phyloP scores from a whole-genome alignment of 192 early-diverging fungal genomes.

The Obelidium mucronatum region DNA sequence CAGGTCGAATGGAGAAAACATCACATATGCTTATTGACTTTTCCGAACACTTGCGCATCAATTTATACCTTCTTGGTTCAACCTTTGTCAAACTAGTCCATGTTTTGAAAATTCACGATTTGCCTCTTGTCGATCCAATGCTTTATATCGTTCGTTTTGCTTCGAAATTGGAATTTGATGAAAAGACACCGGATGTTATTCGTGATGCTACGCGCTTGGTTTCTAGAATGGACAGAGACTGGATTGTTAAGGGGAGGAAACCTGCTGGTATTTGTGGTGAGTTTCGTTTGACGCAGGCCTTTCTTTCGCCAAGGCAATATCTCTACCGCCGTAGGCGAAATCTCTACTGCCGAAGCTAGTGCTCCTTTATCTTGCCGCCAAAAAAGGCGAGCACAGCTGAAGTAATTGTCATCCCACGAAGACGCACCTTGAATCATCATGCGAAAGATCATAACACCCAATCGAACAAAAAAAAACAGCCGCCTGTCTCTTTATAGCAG shows the following conservation, averaged over 20 bases:
- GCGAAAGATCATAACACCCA: no score
- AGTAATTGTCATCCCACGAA: no score
- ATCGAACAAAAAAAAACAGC: slow-evolving; percentile 13
- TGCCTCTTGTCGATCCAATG: slow-evolving; percentile 90
- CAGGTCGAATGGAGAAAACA: slow-evolving; percentile 74
- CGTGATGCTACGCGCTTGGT: slow-evolving; percentile 83
- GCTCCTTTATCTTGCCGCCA: no score
- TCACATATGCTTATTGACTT: slow-evolving; percentile 97
- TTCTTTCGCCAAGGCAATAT: background rate
- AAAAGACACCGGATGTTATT: slow-evolving; percentile 78
- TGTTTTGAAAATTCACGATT: slow-evolving; percentile 53
- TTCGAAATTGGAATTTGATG: slow-evolving; percentile 87
- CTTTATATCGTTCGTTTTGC: slow-evolving; percentile 94
- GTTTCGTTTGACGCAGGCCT: background rate
- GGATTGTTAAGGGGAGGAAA: slow-evolving; percentile 87
- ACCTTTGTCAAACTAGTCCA: slow-evolving; percentile 82
- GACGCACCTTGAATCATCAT: no score
- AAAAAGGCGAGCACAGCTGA: no score
- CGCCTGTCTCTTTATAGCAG: slow-evolving; percentile 76
- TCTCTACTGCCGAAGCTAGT: no score
- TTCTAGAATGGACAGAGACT: slow-evolving; percentile 92
- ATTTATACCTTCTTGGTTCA: slow-evolving; percentile 87
- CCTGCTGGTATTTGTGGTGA: slow-evolving; percentile 93
- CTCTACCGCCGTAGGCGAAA: no score
- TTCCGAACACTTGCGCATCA: slow-evolving; percentile 76